phyloP scores from a whole-genome alignment of 2,329 filamentous ascomycete species.

The Sporothrix variecibatus region DNA sequence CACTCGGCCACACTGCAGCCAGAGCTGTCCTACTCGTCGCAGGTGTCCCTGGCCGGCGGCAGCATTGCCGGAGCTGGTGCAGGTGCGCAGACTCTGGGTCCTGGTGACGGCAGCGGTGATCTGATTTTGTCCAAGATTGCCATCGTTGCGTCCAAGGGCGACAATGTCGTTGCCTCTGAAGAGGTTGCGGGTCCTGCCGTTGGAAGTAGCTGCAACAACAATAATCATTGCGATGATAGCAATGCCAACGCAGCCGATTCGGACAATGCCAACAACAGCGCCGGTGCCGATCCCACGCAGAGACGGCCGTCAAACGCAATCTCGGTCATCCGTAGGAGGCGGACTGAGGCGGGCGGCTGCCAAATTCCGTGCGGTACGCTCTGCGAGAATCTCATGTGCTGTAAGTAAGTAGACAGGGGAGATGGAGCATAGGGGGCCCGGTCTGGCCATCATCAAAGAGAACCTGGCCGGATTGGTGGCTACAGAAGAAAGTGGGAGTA shows the following conservation, averaged over 20 bases:
- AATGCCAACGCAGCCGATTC: neutral
- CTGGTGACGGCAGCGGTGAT: neutral
- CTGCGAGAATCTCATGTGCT: constrained; percentile 57
- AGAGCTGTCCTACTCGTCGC: constrained; percentile 44
- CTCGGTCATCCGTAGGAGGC: constrained; percentile 33
- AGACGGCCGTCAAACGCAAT: constrained; percentile 20
- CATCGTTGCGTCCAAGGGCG: neutral
- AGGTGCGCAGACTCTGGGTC: neutral
- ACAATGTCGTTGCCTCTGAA: neutral
- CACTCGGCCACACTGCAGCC: constrained; percentile 72
- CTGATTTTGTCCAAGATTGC: neutral
- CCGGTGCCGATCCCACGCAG: neutral
- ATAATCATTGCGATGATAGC: neutral
- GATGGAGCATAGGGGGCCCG: neutral
- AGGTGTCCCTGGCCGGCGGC: neutral
- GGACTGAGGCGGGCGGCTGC: constrained; percentile 44
- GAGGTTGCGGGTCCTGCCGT: neutral
- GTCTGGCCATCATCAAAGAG: neutral
- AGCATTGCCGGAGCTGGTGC: neutral
- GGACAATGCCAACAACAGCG: neutral
- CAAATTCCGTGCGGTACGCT: constrained; percentile 54
- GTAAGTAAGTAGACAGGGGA: constrained; percentile 34
- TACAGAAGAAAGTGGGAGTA: no score
- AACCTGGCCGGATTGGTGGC: neutral
- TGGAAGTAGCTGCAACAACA: neutral